These are phyloP conservation scores for Globisporangium heterothallicum DNA, from an alignment of 352 stramenopile genomes.

Conservation along the genomic window DNA sequence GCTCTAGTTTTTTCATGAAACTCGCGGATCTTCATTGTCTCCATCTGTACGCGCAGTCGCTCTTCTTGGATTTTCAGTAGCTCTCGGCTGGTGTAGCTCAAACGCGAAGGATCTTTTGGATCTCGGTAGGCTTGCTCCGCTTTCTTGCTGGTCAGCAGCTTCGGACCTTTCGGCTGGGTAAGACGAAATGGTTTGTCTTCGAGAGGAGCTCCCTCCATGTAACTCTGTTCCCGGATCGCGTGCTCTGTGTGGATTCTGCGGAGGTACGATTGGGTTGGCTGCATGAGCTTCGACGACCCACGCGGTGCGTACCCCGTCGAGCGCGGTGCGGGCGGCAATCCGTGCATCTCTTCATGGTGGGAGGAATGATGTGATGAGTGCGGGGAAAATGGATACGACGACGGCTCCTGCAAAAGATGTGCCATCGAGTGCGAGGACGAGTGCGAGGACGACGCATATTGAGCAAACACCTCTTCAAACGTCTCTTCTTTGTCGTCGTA, in stretches of 20 bases:
- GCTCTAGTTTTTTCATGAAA: slow-evolving; percentile 71
- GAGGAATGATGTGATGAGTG: slow-evolving; percentile 16
- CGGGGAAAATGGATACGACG: slow-evolving; percentile 5
- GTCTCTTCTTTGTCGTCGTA: slow-evolving; percentile 38
- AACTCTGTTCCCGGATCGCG: slow-evolving; percentile 5
- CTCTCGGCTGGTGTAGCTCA: slow-evolving; percentile 77
- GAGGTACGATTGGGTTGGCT: slow-evolving; percentile 64
- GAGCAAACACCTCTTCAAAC: slow-evolving; percentile 50
- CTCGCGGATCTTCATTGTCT: slow-evolving; percentile 71
- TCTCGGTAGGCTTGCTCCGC: slow-evolving; percentile 21
- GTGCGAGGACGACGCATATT: slow-evolving; percentile 52
- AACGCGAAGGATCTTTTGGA: slow-evolving; percentile 37
- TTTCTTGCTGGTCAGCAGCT: slow-evolving; percentile 37
- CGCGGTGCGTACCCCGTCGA: slow-evolving; percentile 1
- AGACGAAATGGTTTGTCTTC: slow-evolving; percentile 45
- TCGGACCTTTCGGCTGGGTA: slow-evolving; percentile 48
- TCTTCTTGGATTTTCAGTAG: slow-evolving; percentile 76
- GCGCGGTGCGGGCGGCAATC: slow-evolving; percentile 10
- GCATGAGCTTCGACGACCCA: slow-evolving; percentile 46
- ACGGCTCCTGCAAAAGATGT: slow-evolving; percentile 26
- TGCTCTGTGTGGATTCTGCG: slow-evolving; percentile 41
- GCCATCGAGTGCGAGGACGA: slow-evolving; percentile 39
- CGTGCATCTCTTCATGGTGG: slow-evolving; percentile 8
- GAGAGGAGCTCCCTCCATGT: slow-evolving; percentile 29
- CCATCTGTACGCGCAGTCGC: slow-evolving; percentile 50